Evolutionary conservation across 345 rosid genomes (phyloP).

Genomic region (Acer yangbiense): DNA sequence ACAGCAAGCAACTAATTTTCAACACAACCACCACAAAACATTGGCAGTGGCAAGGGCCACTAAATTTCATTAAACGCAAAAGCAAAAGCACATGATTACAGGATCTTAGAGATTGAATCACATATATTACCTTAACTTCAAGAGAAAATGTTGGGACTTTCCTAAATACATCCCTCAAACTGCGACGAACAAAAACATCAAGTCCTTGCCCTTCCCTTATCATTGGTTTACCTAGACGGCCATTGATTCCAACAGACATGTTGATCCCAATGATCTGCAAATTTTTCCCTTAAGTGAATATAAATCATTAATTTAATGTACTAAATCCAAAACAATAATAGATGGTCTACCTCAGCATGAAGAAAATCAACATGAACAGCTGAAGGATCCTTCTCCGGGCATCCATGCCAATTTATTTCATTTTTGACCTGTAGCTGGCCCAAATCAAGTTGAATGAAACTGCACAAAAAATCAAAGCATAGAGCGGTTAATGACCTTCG

Average conservation of each 20-base stretch:
- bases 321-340: conserved; percentile 16
- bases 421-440: conserved; percentile 87
- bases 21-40: not conserved
- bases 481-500: conserved; percentile 15
- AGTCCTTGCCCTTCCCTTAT: conserved; percentile 86
- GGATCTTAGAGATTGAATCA: not conserved
- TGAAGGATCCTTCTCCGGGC: conserved; percentile 80
- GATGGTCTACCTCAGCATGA: conserved; percentile 76
- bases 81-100: not conserved
- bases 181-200: conserved; percentile 80
- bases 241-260: conserved; percentile 90
- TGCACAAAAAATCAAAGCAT: conserved; percentile 40
- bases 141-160: conserved; percentile 90
- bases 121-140: conserved; percentile 76
- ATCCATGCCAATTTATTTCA: conserved; percentile 94
- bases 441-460: conserved; percentile 93
- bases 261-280: conserved; percentile 88
- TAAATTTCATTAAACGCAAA: not conserved
- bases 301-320: conserved; percentile 15
- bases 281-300: conserved; percentile 25
- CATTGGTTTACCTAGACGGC: conserved; percentile 83
- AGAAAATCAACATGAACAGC: conserved; percentile 95
- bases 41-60: not conserved
- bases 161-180: conserved; percentile 93
- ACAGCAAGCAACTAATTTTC: not conserved